Evolutionary conservation across 2,329 filamentous ascomycete species (phyloP).

Genomic region (Triangularia verruculosa): DNA sequence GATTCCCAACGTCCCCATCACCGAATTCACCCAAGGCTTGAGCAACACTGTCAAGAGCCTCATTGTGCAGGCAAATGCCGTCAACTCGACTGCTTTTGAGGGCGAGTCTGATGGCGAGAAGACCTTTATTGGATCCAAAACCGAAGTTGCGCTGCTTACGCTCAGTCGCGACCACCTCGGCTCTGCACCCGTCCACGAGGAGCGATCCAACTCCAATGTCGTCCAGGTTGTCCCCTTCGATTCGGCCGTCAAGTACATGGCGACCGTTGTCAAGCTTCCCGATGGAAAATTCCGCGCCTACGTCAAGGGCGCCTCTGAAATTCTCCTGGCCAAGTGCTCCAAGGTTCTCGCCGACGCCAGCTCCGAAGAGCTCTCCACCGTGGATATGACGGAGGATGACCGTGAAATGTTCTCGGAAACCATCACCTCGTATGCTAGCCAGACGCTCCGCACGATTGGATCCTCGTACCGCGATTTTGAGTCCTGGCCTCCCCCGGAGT

Average conservation of each 20-base stretch:
- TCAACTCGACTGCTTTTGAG: slow-evolving; percentile 55
- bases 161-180: slow-evolving; percentile 50
- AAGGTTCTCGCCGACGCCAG: slow-evolving; percentile 44
- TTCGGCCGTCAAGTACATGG: slow-evolving; percentile 56
- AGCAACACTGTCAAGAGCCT: slow-evolving; percentile 25
- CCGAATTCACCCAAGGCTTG: slow-evolving; percentile 27
- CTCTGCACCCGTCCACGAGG: slow-evolving; percentile 44
- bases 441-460: slow-evolving; percentile 72
- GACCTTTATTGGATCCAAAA: slow-evolving; percentile 52
- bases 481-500: slow-evolving; percentile 32
- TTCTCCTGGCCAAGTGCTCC: slow-evolving; percentile 47
- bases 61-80: slow-evolving; percentile 33
- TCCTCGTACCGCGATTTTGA: slow-evolving; percentile 72
- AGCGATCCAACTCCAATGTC: slow-evolving; percentile 45
- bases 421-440: slow-evolving; percentile 60
- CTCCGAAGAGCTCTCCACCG: slow-evolving; percentile 49
- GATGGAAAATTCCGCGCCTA: slow-evolving; percentile 48
- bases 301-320: slow-evolving; percentile 58
- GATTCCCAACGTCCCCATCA: slow-evolving; percentile 28
- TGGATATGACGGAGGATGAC: slow-evolving; percentile 54
- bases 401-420: slow-evolving; percentile 50
- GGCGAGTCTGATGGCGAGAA: slow-evolving; percentile 37
- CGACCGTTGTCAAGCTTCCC: slow-evolving; percentile 47
- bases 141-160: slow-evolving; percentile 51
- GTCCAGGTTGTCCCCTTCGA: slow-evolving; percentile 53